Conservation (phyloP, 2,329 filamentous ascomycete species). For the Xenosphaeropsis pyriputrescens region DNA sequence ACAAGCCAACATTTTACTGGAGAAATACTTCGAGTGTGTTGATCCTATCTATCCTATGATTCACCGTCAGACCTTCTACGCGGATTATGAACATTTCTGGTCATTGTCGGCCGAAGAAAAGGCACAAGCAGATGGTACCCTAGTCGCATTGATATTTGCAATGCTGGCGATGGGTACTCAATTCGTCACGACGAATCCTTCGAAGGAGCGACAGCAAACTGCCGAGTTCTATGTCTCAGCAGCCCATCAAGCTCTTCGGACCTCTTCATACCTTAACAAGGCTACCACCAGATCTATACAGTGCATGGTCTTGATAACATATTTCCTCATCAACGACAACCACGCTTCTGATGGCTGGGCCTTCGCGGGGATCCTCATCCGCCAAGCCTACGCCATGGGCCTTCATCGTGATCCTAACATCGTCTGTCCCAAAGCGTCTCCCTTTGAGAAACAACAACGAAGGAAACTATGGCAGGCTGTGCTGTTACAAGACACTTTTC, state of each 20-base stretch:
- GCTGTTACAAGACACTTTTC: constrained; percentile 66
- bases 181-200: constrained; percentile 45
- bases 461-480: constrained; percentile 75
- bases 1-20: constrained; percentile 57
- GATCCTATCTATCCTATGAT: constrained; percentile 75
- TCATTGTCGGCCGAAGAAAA: constrained; percentile 41
- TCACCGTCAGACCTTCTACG: constrained; percentile 59
- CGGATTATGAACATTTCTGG: constrained; percentile 71
- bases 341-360: constrained; percentile 74
- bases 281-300: constrained; percentile 61
- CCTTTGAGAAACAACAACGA: constrained; percentile 64
- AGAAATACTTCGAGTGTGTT: constrained; percentile 53
- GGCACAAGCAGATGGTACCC: constrained; percentile 45
- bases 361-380: constrained; percentile 62
- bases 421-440: constrained; percentile 48
- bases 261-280: constrained; percentile 64
- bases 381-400: constrained; percentile 71
- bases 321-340: constrained; percentile 78
- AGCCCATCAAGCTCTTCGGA: constrained; percentile 60
- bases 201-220: constrained; percentile 54
- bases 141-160: constrained; percentile 60
- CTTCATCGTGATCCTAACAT: constrained; percentile 68
- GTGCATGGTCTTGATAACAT: constrained; percentile 70
- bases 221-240: constrained; percentile 74
- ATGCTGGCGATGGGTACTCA: constrained; percentile 69